Evolutionary conservation across 441 rosid genomes (phyloP).

Genomic region (Gossypium aridum): DNA sequence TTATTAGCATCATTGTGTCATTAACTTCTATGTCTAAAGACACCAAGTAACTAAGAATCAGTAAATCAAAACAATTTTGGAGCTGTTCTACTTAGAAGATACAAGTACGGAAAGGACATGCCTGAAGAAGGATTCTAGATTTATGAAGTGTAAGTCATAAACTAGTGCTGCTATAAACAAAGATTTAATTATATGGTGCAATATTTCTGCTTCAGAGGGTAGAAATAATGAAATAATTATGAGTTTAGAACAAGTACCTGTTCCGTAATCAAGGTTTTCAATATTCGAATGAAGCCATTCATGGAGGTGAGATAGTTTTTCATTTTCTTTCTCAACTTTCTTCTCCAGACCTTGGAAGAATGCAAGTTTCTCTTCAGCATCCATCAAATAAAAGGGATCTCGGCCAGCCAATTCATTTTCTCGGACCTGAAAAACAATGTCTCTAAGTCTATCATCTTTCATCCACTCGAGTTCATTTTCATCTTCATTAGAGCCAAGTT

Average conservation of each 20-base stretch:
- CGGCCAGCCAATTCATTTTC: conserved; percentile 82
- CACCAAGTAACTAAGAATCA: background rate
- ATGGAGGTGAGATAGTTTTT: conserved; percentile 55
- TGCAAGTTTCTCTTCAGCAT: conserved; percentile 59
- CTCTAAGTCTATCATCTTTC: conserved; percentile 73
- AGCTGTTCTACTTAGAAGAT: background rate
- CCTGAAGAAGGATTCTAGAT: background rate
- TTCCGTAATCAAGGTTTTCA: conserved; percentile 87
- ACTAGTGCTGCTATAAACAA: background rate
- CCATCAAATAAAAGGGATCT: conserved; percentile 78
- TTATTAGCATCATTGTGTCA: conserved; percentile 10
- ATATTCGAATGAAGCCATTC: conserved; percentile 82
- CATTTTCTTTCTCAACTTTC: conserved; percentile 78
- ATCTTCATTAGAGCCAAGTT: conserved; percentile 39
- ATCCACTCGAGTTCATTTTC: conserved; percentile 80
- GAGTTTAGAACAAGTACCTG: conserved; percentile 43
- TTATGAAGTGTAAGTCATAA: background rate
- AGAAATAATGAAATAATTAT: conserved; percentile 7
- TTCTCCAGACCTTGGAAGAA: conserved; percentile 83
- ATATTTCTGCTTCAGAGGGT: background rate
- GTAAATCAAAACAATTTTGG: background rate
- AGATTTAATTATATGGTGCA: background rate
- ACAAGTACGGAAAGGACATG: background rate
- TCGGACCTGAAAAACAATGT: conserved; percentile 79
- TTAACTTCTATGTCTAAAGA: background rate